Conservation (phyloP, 148 eudicot species). For the Chenopodium suecicum region DNA sequence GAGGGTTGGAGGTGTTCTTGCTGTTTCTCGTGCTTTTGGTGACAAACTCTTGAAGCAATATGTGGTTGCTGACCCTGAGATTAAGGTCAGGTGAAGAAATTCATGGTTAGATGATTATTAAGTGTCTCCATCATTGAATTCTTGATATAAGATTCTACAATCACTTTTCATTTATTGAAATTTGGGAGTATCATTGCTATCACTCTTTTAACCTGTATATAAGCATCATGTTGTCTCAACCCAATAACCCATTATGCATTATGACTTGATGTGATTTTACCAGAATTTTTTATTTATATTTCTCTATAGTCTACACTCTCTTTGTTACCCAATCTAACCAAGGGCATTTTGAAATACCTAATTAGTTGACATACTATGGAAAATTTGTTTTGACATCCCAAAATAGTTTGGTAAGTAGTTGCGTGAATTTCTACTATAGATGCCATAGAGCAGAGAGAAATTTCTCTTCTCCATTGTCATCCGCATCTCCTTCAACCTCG, state of each 20-base stretch:
- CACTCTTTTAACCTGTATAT: background rate
- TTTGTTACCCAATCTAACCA: background rate
- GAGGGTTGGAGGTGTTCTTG: slow-evolving; percentile 99
- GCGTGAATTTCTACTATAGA: background rate
- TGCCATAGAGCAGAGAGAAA: background rate
- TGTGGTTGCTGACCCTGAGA: slow-evolving; percentile 97
- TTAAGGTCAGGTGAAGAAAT: slow-evolving; percentile 47
- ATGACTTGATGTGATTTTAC: background rate
- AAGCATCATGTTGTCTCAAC: background rate
- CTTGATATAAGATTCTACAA: background rate
- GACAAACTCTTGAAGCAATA: slow-evolving; percentile 91
- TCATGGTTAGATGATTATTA: background rate
- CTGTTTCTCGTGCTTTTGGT: slow-evolving; percentile 99
- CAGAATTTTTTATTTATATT: no score
- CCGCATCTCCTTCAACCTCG: background rate
- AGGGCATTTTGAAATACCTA: background rate
- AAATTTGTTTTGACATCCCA: no score
- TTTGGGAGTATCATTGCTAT: background rate
- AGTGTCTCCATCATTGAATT: background rate
- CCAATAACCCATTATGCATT: no score
- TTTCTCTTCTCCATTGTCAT: background rate
- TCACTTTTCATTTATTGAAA: background rate
- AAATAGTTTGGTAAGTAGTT: background rate
- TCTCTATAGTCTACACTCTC: background rate
- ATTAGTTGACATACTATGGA: background rate